A percentile compares a stretch with the other conserved stretches of the same genome.
Evolutionary conservation across 345 rosid species (phyloP).

Genomic region (Ailanthus altissimus): DNA sequence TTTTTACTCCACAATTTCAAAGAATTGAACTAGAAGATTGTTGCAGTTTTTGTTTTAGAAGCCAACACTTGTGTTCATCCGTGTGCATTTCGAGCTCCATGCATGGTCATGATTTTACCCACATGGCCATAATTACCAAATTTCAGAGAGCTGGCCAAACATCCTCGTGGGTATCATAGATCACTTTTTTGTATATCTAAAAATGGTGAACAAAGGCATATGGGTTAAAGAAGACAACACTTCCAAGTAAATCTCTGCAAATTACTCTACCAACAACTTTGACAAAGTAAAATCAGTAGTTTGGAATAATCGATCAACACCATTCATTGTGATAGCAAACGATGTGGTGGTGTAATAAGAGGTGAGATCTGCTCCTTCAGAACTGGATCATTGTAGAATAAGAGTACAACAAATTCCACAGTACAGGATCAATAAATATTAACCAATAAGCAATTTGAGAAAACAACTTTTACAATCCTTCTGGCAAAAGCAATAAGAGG

Average conservation of each 20-base stretch:
- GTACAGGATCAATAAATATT: not conserved
- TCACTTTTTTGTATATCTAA: not conserved
- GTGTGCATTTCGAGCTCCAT: slow-evolving; percentile 1
- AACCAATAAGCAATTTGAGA: no score
- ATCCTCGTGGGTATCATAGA: not conserved
- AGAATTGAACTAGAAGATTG: not conserved
- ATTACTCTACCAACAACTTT: not conserved
- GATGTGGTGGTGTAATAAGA: not conserved
- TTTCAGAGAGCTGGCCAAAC: slow-evolving; percentile 9
- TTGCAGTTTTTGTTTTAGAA: not conserved
- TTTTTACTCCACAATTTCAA: not conserved
- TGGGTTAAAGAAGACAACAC: not conserved
- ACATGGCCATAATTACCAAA: slow-evolving; percentile 11
- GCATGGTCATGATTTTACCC: not conserved
- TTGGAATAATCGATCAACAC: not conserved
- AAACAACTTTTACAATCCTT: no score
- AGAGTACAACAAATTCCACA: not conserved
- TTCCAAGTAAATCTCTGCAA: not conserved
- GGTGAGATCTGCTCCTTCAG: not conserved
- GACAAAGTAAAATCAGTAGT: not conserved
- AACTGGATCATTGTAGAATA: not conserved
- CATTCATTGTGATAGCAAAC: not conserved
- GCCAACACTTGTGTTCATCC: not conserved
- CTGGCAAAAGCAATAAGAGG: no score
- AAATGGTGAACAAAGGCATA: not conserved